Conservation (phyloP, 2,329 filamentous ascomycete species). For the Ophiostoma ips region DNA sequence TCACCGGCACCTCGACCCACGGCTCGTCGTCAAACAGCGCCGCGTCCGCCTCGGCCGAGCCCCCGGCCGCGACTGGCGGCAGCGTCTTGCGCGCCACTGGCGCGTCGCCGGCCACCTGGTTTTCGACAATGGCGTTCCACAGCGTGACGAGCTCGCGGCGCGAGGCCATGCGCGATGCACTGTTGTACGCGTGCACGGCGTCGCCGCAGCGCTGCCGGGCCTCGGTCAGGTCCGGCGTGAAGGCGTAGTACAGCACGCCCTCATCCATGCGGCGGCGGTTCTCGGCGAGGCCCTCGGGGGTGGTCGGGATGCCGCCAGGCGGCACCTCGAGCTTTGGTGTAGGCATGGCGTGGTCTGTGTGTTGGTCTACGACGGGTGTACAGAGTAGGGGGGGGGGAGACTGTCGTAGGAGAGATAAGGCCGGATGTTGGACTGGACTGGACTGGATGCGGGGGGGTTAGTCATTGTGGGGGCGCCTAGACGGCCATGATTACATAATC, state of each 20-base stretch:
- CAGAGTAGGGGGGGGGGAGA: no score
- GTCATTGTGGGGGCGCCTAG: no score
- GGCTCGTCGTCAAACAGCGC: conserved; percentile 48
- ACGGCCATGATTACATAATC: no score
- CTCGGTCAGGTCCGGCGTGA: conserved; percentile 51
- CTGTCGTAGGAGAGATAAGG: no score
- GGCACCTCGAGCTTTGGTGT: not conserved
- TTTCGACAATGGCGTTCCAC: conserved; percentile 38
- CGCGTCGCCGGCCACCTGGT: conserved; percentile 27
- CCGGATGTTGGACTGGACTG: no score
- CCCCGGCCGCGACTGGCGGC: conserved; percentile 41
- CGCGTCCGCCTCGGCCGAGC: conserved; percentile 50
- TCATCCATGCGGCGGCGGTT: conserved; percentile 44
- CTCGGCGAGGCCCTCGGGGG: conserved; percentile 27
- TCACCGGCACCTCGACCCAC: conserved; percentile 50
- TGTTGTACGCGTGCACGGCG: conserved; percentile 51
- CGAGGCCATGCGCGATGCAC: conserved; percentile 34
- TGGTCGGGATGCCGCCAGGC: conserved; percentile 9
- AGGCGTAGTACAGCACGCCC: conserved; percentile 62
- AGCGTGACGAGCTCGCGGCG: conserved; percentile 51
- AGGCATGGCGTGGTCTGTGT: not conserved
- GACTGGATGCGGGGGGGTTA: no score
- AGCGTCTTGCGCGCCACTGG: conserved; percentile 21
- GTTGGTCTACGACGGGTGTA: not conserved
- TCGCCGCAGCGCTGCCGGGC: conserved; percentile 48